These are phyloP conservation scores for Metschnikowia kunwiensis DNA, from an alignment of 805 yeast species.

Conservation along the genomic window DNA sequence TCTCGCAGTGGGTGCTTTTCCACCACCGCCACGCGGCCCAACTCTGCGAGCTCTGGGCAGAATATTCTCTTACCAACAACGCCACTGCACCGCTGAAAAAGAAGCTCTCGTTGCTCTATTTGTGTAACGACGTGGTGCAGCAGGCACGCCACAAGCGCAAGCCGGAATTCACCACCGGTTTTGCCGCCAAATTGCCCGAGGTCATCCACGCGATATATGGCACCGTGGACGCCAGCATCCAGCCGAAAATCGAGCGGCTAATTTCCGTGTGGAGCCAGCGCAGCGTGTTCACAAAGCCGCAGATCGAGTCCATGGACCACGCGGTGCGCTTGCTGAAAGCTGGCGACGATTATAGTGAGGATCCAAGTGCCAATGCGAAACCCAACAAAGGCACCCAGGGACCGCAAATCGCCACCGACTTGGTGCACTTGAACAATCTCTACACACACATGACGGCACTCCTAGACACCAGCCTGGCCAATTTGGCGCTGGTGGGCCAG, in stretches of 20 bases:
- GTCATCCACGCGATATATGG: slow-evolving; percentile 35
- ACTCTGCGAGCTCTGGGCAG: slow-evolving; percentile 54
- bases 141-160: slow-evolving; percentile 64
- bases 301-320: slow-evolving; percentile 27
- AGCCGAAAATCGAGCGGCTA: slow-evolving; percentile 49
- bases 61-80: slow-evolving; percentile 24
- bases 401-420: slow-evolving; percentile 27
- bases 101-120: slow-evolving; percentile 58
- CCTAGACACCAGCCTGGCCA: slow-evolving; percentile 18
- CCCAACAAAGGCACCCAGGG: neutral
- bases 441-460: slow-evolving; percentile 28
- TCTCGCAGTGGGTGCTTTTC: slow-evolving; percentile 71
- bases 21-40: slow-evolving; percentile 57
- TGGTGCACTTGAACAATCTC: slow-evolving; percentile 31
- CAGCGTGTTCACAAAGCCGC: slow-evolving; percentile 35
- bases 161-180: slow-evolving; percentile 56
- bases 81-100: slow-evolving; percentile 22
- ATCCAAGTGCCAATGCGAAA: neutral
- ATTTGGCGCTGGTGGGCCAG: slow-evolving; percentile 36
- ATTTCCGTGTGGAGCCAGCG: slow-evolving; percentile 60
- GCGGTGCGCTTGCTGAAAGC: slow-evolving; percentile 23
- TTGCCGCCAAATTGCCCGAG: slow-evolving; percentile 47
- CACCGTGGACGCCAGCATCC: slow-evolving; percentile 32
- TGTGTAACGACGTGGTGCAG: slow-evolving; percentile 81
- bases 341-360: slow-evolving; percentile 12